phyloP scores from a whole-genome alignment of 495 filamentous ascomycete genomes.

The Aspergillus ostianus region DNA sequence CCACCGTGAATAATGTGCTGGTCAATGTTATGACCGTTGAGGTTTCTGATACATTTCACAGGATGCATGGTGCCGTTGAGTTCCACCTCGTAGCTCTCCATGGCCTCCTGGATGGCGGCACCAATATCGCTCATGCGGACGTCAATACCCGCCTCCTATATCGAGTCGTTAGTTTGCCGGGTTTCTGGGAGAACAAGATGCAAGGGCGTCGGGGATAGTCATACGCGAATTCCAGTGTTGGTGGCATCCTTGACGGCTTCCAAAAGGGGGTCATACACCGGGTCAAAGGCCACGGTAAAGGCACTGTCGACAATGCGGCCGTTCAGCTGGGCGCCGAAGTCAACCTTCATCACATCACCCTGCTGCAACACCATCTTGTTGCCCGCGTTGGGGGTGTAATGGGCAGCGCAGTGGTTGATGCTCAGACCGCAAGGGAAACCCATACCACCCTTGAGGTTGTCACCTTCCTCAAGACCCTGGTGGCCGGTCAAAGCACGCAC shows the following conservation, averaged over 20 bases:
- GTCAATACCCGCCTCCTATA: conserved; percentile 75
- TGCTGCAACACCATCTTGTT: conserved; percentile 79
- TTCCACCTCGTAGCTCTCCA: conserved; percentile 87
- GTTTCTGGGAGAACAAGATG: not conserved
- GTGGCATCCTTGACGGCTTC: conserved; percentile 82
- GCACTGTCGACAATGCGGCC: conserved; percentile 90
- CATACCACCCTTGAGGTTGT: conserved; percentile 76
- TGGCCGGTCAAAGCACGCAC: conserved; percentile 79
- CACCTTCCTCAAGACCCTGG: conserved; percentile 73
- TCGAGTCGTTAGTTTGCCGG: not conserved
- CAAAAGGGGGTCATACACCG: conserved; percentile 78
- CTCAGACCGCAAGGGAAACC: conserved; percentile 86
- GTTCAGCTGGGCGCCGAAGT: conserved; percentile 89
- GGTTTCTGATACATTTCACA: conserved; percentile 81
- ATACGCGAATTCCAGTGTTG: conserved; percentile 72
- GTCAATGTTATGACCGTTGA: conserved; percentile 86
- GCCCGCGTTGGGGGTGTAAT: conserved; percentile 90
- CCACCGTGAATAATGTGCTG: conserved; percentile 84
- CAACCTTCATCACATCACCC: conserved; percentile 89
- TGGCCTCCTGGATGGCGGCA: conserved; percentile 75
- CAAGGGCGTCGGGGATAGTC: conserved; percentile 6
- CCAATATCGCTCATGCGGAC: conserved; percentile 76
- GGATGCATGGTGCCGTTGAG: conserved; percentile 74
- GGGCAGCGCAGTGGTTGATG: conserved; percentile 84
- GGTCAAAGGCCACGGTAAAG: conserved; percentile 87